Percentiles rank a stretch among this genome's conserved stretches.
phyloP scores from a whole-genome alignment of 2,329 filamentous ascomycete genomes.

The Aotearoamyces nothofagi region DNA sequence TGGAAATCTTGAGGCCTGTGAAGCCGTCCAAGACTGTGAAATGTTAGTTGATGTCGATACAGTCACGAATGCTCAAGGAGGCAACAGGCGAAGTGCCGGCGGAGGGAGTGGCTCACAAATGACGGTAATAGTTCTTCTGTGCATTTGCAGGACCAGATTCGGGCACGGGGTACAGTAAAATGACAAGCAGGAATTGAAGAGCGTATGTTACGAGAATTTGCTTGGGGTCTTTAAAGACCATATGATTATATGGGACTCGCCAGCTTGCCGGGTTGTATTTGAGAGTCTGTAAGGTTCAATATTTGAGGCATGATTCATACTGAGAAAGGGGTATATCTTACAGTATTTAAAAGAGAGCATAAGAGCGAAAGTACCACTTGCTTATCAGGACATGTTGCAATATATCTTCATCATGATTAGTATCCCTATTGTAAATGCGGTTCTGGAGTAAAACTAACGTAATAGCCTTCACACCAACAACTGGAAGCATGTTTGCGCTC shows the following conservation, averaged over 20 bases:
- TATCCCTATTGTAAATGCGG: no score
- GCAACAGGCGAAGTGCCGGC: no score
- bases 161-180: constrained; percentile 77
- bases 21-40: constrained; percentile 38
- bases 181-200: constrained; percentile 66
- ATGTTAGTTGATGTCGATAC: no score
- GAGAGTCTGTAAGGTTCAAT: constrained; percentile 46
- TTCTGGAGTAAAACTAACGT: no score
- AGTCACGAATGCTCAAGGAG: no score
- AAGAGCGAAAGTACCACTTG: constrained; percentile 80
- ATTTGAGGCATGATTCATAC: constrained; percentile 4
- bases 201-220: constrained; percentile 86
- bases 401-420: no score
- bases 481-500: constrained; percentile 62
- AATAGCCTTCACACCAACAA: constrained; percentile 67
- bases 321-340: constrained; percentile 27
- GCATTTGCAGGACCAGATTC: constrained; percentile 49
- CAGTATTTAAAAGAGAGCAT: constrained; percentile 88
- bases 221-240: constrained; percentile 83
- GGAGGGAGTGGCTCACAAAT: constrained; percentile 52
- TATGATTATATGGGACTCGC: constrained; percentile 85
- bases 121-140: constrained; percentile 83
- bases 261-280: constrained; percentile 94
- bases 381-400: constrained; percentile 79
- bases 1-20: constrained; percentile 95